Percentiles rank a stretch among this genome's conserved stretches.
Evolutionary conservation across 768 basidiomycete genomes (phyloP).

Genomic region (Suillus ampliporus): DNA sequence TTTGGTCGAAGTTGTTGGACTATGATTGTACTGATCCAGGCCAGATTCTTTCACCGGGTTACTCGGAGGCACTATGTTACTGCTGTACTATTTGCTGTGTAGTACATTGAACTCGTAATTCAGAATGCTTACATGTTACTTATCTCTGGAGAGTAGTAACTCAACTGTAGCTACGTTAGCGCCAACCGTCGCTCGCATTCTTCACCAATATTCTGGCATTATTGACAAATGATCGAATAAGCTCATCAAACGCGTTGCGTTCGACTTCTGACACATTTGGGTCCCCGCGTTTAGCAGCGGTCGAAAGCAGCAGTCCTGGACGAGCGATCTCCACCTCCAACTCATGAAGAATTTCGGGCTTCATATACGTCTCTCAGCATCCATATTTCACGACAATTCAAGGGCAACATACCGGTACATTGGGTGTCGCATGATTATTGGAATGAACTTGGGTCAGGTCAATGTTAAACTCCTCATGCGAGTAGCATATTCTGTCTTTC

Average conservation of each 20-base stretch:
- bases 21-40: conserved; percentile 35
- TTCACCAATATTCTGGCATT: conserved; percentile 88
- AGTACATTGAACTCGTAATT: neutral
- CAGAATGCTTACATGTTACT: neutral
- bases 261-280: conserved; percentile 64
- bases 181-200: conserved; percentile 67
- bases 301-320: conserved; percentile 69
- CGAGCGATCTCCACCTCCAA: conserved; percentile 89
- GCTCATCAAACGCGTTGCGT: conserved; percentile 83
- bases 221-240: conserved; percentile 91
- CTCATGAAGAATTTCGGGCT: conserved; percentile 79
- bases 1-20: conserved; percentile 72
- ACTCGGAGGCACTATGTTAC: neutral
- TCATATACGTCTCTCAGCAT: neutral
- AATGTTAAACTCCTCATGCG: conserved; percentile 91
- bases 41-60: neutral
- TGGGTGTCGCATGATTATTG: conserved; percentile 42
- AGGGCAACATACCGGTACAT: conserved; percentile 51
- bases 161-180: conserved; percentile 15
- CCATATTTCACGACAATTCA: neutral
- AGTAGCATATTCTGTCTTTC: conserved; percentile 93
- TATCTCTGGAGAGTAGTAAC: neutral
- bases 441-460: conserved; percentile 93
- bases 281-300: conserved; percentile 73
- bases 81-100: conserved; percentile 9